Conservation (phyloP, 306 rosid species). For the Rubus parviflorus region DNA sequence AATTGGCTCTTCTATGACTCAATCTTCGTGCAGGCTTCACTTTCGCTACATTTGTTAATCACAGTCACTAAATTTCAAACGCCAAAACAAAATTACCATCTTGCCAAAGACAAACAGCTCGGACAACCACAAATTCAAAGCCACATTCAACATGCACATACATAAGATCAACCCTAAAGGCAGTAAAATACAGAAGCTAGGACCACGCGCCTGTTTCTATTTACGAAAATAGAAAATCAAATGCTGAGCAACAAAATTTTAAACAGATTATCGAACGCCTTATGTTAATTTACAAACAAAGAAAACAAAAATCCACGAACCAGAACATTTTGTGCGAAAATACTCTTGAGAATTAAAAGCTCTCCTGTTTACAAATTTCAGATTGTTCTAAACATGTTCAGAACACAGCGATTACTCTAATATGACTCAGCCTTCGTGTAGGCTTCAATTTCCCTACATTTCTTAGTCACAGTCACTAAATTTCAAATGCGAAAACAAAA, state of each 20-base stretch:
- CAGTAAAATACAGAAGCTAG: too few relatives aligned
- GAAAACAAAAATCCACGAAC: background rate
- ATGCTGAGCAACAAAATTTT: background rate
- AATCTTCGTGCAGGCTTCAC: too few relatives aligned
- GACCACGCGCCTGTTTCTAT: too few relatives aligned
- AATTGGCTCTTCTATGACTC: too few relatives aligned
- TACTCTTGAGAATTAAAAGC: background rate
- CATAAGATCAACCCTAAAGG: too few relatives aligned
- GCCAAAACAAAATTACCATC: too few relatives aligned
- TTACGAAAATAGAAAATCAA: too few relatives aligned
- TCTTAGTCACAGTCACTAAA: background rate
- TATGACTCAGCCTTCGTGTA: background rate
- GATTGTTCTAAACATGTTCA: background rate
- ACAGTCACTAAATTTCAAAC: too few relatives aligned
- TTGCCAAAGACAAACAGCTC: too few relatives aligned
- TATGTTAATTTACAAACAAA: background rate
- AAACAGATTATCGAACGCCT: background rate
- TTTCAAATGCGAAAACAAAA: background rate
- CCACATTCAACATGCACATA: too few relatives aligned
- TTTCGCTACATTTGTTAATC: too few relatives aligned
- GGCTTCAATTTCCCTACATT: background rate
- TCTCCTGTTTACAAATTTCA: background rate
- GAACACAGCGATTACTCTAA: background rate
- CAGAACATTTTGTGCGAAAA: background rate
- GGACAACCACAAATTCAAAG: too few relatives aligned